These are phyloP conservation scores for Lactarius trivialis DNA, from an alignment of 768 basidiomycete species.

Conservation along the genomic window DNA sequence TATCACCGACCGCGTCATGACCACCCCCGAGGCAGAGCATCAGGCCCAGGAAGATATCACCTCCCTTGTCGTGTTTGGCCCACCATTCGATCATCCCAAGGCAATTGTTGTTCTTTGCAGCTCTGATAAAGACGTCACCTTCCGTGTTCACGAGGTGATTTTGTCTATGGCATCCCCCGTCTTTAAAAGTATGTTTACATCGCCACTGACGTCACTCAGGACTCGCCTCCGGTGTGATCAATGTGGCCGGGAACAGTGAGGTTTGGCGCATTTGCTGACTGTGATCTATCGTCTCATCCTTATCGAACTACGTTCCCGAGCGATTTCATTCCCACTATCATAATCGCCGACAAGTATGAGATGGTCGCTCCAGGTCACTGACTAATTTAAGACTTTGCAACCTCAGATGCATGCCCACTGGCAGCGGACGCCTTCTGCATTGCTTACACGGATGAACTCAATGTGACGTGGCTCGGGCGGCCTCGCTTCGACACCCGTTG, in stretches of 20 bases:
- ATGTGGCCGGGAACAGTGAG: not conserved
- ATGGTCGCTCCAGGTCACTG: too few species aligned
- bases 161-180: slow-evolving; percentile 7
- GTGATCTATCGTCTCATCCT: not conserved
- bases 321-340: not conserved
- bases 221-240: not conserved
- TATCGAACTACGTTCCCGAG: not conserved
- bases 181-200: not conserved
- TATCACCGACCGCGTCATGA: too few species aligned
- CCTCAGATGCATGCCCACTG: too few species aligned
- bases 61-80: not conserved
- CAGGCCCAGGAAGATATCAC: not conserved
- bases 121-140: too few species aligned
- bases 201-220: not conserved
- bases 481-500: not conserved
- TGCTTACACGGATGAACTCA: not conserved
- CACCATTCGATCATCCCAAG: not conserved
- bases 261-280: not conserved
- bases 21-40: too few species aligned
- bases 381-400: too few species aligned
- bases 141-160: not conserved
- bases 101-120: not conserved
- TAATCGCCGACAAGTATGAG: not conserved
- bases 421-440: not conserved
- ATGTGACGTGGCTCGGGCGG: not conserved